Evolutionary conservation across 306 rosid genomes (phyloP).

Genomic region (Mucuna pruriens): DNA sequence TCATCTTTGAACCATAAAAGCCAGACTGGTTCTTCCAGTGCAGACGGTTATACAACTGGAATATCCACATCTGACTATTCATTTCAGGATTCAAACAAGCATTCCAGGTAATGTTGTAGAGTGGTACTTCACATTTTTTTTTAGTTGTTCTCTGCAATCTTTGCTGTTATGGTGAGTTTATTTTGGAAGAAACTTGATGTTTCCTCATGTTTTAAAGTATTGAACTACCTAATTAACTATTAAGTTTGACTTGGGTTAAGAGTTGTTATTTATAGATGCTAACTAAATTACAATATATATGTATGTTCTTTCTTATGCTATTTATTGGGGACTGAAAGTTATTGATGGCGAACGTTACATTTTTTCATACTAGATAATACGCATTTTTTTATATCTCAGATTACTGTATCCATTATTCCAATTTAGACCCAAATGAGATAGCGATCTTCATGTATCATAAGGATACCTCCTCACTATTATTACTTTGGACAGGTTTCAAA

Average conservation of each 20-base stretch:
- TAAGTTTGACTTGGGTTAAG: background rate
- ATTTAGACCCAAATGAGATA: constrained; percentile 5
- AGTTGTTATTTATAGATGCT: background rate
- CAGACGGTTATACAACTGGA: constrained; percentile 47
- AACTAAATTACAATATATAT: background rate
- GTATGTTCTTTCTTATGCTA: constrained; percentile 2
- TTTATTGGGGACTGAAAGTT: background rate
- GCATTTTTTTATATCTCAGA: constrained; percentile 3
- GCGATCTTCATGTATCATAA: background rate
- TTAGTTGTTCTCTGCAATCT: background rate
- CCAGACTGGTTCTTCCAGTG: constrained; percentile 44
- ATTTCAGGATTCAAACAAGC: constrained; percentile 48
- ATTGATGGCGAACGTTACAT: background rate
- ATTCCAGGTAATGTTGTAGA: constrained; percentile 51
- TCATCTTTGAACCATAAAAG: constrained; percentile 55
- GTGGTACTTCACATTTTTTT: constrained; percentile 7
- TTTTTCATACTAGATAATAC: background rate
- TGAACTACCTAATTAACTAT: constrained; percentile 14
- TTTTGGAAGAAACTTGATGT: constrained; percentile 14
- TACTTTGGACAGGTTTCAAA: background rate
- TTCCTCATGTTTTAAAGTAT: constrained; percentile 1
- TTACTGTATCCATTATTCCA: background rate
- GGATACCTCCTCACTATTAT: background rate
- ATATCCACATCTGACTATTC: constrained; percentile 49
- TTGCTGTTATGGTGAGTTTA: background rate